A percentile compares a stretch with the other conserved stretches of the same genome.
These are phyloP conservation scores for Sporothrix humicola DNA, from an alignment of 2,329 filamentous ascomycete species.

Conservation along the genomic window DNA sequence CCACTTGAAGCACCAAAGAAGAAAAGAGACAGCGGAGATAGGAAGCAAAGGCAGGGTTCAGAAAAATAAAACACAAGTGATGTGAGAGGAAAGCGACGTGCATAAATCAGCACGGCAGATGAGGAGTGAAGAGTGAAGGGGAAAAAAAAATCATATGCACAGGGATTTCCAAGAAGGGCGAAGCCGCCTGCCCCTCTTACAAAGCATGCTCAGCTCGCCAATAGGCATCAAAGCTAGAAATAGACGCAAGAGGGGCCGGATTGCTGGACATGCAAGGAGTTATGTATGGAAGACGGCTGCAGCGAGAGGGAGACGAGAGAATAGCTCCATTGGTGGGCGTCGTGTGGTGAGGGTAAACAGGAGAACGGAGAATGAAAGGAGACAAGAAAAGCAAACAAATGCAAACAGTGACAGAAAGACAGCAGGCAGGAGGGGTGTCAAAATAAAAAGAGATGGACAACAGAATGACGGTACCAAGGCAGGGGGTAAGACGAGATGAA, in stretches of 20 bases:
- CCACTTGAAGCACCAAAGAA: background rate
- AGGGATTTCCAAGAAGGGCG: slow-evolving; percentile 12
- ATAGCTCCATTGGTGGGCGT: background rate
- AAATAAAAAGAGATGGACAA: slow-evolving; percentile 7
- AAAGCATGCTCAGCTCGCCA: slow-evolving; percentile 33
- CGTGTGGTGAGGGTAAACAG: background rate
- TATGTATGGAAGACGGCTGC: background rate
- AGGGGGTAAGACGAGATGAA: slow-evolving; percentile 13
- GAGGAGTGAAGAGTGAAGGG: background rate
- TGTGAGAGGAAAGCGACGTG: background rate
- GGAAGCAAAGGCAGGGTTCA: background rate
- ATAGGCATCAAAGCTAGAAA: slow-evolving; percentile 14
- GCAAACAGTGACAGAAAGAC: background rate
- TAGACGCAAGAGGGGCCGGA: slow-evolving; percentile 25
- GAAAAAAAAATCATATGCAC: slow-evolving; percentile 23
- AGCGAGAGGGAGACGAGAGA: background rate
- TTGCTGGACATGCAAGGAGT: slow-evolving; percentile 21
- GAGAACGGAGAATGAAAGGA: background rate
- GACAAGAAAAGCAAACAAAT: background rate
- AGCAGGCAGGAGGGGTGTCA: background rate
- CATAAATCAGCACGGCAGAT: background rate
- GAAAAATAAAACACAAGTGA: background rate
- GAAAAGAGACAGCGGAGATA: background rate
- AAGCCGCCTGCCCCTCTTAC: slow-evolving; percentile 20
- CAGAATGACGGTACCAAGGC: background rate